A percentile compares a stretch with the other conserved stretches of the same genome.
These are phyloP conservation scores for Blastobotrys ciferrii DNA, from an alignment of 1,139 yeast species.

Conservation along the genomic window DNA sequence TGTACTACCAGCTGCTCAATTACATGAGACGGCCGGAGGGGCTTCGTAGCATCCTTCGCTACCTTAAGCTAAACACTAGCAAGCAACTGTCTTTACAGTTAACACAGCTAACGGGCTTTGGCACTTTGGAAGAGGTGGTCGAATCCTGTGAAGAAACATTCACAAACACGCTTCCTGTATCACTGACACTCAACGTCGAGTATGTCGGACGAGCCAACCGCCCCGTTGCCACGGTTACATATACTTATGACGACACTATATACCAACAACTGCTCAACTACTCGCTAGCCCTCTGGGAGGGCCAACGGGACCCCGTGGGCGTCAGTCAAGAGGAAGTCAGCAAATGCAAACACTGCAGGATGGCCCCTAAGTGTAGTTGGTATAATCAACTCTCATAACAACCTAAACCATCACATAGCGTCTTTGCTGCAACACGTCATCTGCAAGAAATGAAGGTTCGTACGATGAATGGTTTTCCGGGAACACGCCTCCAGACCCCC, in stretches of 20 bases:
- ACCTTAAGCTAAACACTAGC: slow-evolving; percentile 6
- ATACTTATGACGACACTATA: slow-evolving; percentile 22
- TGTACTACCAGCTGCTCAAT: slow-evolving; percentile 30
- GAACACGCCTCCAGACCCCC: too few species aligned
- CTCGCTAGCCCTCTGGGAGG: slow-evolving; percentile 32
- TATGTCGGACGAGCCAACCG: slow-evolving; percentile 21
- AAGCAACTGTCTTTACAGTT: slow-evolving; percentile 8
- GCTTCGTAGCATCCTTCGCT: not conserved
- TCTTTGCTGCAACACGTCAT: too few species aligned
- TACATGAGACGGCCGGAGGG: slow-evolving; percentile 18
- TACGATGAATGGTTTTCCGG: too few species aligned
- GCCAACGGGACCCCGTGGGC: slow-evolving; percentile 30
- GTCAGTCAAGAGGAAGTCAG: slow-evolving; percentile 23
- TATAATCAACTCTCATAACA: not conserved
- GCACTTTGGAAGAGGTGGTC: not conserved
- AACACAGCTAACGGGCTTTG: not conserved
- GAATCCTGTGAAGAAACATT: not conserved
- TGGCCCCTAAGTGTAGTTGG: slow-evolving; percentile 27
- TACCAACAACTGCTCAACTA: slow-evolving; percentile 24
- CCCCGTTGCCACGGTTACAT: slow-evolving; percentile 23
- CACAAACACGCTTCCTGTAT: slow-evolving; percentile 1
- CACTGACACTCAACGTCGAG: slow-evolving; percentile 22
- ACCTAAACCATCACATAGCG: too few species aligned
- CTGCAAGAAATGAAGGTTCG: too few species aligned
- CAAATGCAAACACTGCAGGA: slow-evolving; percentile 27